These are phyloP conservation scores for Babesia divergens DNA, from an alignment of 169 alveolate species.

Conservation along the genomic window DNA sequence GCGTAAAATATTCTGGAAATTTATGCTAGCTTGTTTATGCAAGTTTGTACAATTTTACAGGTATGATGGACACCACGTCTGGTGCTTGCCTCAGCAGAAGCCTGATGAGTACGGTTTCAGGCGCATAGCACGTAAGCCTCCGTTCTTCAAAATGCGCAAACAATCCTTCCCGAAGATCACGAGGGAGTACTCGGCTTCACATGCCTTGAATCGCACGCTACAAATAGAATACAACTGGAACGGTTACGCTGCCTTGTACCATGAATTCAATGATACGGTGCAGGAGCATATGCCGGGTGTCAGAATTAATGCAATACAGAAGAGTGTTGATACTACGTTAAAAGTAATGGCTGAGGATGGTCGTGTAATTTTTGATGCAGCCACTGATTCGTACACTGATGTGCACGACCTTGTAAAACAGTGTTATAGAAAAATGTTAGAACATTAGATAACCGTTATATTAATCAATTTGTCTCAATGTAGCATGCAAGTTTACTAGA, in stretches of 20 bases:
- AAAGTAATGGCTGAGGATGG: slow-evolving; percentile 11
- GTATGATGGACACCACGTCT: slow-evolving; percentile 56
- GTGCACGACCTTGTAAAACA: slow-evolving; percentile 1
- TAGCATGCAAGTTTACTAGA: not conserved
- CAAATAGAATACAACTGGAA: slow-evolving; percentile 53
- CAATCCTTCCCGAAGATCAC: slow-evolving; percentile 23
- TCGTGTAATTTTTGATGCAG: slow-evolving; percentile 9
- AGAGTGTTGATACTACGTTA: not conserved
- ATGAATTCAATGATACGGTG: slow-evolving; percentile 39
- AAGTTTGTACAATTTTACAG: not conserved
- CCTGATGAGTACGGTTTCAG: slow-evolving; percentile 63
- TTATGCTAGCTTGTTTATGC: not conserved
- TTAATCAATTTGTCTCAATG: not conserved
- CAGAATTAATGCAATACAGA: not conserved
- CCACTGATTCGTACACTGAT: slow-evolving; percentile 2
- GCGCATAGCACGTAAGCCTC: slow-evolving; percentile 62
- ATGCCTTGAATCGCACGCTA: slow-evolving; percentile 25
- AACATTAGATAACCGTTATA: not conserved
- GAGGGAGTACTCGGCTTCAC: not conserved
- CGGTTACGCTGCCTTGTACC: slow-evolving; percentile 6
- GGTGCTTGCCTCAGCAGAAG: slow-evolving; percentile 52
- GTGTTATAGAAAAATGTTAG: slow-evolving; percentile 1
- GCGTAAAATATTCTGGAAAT: not conserved
- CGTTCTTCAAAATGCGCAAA: slow-evolving; percentile 54
- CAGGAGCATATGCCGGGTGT: slow-evolving; percentile 26